Base-by-base conservation (phyloP, 345 rosid genomes). In the Eutrema heterophyllum region DNA sequence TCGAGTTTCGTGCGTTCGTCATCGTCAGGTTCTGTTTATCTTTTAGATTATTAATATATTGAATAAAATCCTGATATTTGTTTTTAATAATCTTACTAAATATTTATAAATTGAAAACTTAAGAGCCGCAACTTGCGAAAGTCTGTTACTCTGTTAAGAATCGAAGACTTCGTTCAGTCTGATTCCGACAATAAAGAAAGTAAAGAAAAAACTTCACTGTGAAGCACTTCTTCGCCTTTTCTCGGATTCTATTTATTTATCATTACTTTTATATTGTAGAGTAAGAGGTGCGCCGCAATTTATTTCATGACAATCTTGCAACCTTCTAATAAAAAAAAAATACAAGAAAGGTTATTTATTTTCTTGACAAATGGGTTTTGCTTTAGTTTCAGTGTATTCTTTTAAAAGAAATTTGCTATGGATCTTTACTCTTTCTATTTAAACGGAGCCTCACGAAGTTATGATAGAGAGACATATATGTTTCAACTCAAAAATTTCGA, bases 101-200 rank as follows among this genome's bases (percentile, higher is more conserved):
- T 10, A 27, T 4, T 41, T 29, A 29, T 15, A 4, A 16, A 7
- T 24, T 61, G 50, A 40, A 35, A 49, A 33, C 11, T 56, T 21
- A 65, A 9, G 40, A 41, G 79, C 74, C 79, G 79, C 79, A 75
- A 75, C 40, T 52, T 68, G 69, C 52, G 79, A 75, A 75, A 74
- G 60, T 66, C 67, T 57, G 59, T 64, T 66, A 38, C 59, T 66
- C 53, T 48, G 52, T 32, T 15, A 6, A 41, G 60, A 58, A 49
- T 58, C 78, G 33, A 67, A 67, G 67, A 58, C 69, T 75, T 68
- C 69, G 5, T 9, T 15, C 61, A 41, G 50, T 60, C 74, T 75
- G 74, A 75, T 61, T 68, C 69, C 69, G 73, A 75, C 69, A 75
- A 60, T 68, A 51, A 68, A 52, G 62, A 75, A 59, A 35, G 50